A percentile compares a stretch with the other conserved stretches of the same genome.
Conservation (phyloP, 305 asterid species). For the Fraxinus sp. region DNA sequence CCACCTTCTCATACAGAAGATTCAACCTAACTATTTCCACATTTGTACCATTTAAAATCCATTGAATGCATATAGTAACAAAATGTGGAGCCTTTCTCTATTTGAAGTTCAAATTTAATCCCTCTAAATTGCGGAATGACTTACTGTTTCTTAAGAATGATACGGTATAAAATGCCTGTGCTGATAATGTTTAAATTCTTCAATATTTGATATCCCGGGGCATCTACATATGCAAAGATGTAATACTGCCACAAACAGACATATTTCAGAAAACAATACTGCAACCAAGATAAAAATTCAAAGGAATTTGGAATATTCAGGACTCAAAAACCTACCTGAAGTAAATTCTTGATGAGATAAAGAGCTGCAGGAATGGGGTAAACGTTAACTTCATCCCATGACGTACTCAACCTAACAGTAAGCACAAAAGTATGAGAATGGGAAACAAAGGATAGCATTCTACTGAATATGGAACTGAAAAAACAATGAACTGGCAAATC, state of each 20-base stretch:
- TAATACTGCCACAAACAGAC: conserved; percentile 69
- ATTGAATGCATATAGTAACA: conserved; percentile 5
- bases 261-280: conserved; percentile 26
- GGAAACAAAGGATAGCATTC: conserved; percentile 9
- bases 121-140: conserved; percentile 28
- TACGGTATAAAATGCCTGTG: conserved; percentile 86
- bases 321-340: conserved; percentile 60
- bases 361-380: conserved; percentile 96
- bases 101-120: conserved; percentile 20
- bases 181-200: conserved; percentile 94
- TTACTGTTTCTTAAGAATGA: conserved; percentile 90
- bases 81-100: not conserved
- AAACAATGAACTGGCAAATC: conserved; percentile 9
- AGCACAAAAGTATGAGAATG: conserved; percentile 21
- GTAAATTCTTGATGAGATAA: conserved; percentile 91
- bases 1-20: conserved; percentile 24
- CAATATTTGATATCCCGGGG: conserved; percentile 98
- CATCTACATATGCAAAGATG: conserved; percentile 96
- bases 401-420: conserved; percentile 71
- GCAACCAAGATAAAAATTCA: conserved; percentile 6
- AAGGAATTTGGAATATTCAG: conserved; percentile 10
- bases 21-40: conserved; percentile 14
- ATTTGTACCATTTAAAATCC: not conserved
- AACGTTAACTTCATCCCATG: conserved; percentile 87
- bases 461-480: not conserved